phyloP scores from a whole-genome alignment of 345 rosid species.

The Cardiospermum halicacabum region DNA sequence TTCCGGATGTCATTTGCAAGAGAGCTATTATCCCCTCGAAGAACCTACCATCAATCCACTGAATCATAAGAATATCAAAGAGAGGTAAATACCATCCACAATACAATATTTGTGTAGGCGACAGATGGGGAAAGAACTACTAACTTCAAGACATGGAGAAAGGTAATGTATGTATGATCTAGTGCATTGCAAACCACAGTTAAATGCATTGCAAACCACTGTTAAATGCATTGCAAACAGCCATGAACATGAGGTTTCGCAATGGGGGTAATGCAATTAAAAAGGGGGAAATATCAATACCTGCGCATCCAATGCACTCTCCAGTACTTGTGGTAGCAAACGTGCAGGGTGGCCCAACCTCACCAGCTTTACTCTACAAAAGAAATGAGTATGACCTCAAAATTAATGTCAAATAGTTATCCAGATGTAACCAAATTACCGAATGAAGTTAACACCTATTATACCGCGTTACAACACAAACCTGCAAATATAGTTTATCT shows the following conservation, averaged over 20 bases:
- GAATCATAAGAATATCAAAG: slow-evolving; percentile 8
- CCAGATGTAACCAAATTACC: background rate
- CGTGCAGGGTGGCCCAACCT: slow-evolving; percentile 97
- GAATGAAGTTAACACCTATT: background rate
- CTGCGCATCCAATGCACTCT: slow-evolving; percentile 92
- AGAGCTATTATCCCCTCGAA: slow-evolving; percentile 79
- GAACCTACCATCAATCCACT: slow-evolving; percentile 43
- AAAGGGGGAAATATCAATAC: slow-evolving; percentile 31
- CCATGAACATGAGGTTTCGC: slow-evolving; percentile 10
- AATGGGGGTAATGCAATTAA: background rate
- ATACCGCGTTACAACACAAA: background rate
- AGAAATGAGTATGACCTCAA: slow-evolving; percentile 4
- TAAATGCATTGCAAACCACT: background rate
- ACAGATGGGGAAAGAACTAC: background rate
- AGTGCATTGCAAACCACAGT: background rate
- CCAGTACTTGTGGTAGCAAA: slow-evolving; percentile 86
- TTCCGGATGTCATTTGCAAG: slow-evolving; percentile 89
- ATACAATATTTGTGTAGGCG: slow-evolving; percentile 7
- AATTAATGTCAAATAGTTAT: background rate
- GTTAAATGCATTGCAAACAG: background rate
- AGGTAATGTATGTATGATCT: background rate
- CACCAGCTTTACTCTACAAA: slow-evolving; percentile 69
- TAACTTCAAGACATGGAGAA: background rate
- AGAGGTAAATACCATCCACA: slow-evolving; percentile 1
- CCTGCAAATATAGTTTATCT: background rate